Evolutionary conservation across 371 early-diverging fungal species (phyloP).

Genomic region (Umbelopsis sp.): DNA sequence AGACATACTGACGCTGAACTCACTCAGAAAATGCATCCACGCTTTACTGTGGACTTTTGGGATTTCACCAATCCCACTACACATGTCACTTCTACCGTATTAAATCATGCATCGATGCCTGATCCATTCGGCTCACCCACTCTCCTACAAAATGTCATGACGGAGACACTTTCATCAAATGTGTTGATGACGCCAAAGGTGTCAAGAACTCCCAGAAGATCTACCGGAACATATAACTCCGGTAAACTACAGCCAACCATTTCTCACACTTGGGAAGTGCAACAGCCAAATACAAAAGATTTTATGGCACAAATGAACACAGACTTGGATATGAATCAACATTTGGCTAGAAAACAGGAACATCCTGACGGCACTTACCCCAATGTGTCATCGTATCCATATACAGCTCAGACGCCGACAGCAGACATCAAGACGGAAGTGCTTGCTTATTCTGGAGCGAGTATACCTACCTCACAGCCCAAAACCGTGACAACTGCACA

Average conservation of each 20-base stretch:
- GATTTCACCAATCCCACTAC: conserved; percentile 23
- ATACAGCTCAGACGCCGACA: background rate
- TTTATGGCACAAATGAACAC: background rate
- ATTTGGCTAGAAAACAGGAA: conserved; percentile 4
- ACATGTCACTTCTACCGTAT: conserved; percentile 17
- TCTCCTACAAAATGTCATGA: conserved; percentile 36
- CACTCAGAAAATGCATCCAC: background rate
- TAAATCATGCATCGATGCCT: conserved; percentile 24
- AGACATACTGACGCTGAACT: background rate
- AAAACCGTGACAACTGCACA: background rate
- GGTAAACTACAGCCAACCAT: background rate
- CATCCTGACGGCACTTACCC: background rate
- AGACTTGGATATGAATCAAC: background rate
- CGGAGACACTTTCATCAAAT: conserved; percentile 33
- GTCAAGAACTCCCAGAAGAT: background rate
- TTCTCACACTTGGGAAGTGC: conserved; percentile 6
- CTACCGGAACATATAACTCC: background rate
- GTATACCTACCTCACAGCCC: background rate
- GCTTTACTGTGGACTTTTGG: conserved; percentile 29
- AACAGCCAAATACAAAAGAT: background rate
- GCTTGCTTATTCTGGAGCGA: background rate
- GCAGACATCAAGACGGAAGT: background rate
- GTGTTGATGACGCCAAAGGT: conserved; percentile 43
- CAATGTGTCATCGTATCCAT: background rate
- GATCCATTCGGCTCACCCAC: conserved; percentile 27